A percentile compares a stretch with the other conserved stretches of the same genome.
Evolutionary conservation across 176 grass and related monocot genomes (phyloP).

Genomic region (Dactylis glomerata): DNA sequence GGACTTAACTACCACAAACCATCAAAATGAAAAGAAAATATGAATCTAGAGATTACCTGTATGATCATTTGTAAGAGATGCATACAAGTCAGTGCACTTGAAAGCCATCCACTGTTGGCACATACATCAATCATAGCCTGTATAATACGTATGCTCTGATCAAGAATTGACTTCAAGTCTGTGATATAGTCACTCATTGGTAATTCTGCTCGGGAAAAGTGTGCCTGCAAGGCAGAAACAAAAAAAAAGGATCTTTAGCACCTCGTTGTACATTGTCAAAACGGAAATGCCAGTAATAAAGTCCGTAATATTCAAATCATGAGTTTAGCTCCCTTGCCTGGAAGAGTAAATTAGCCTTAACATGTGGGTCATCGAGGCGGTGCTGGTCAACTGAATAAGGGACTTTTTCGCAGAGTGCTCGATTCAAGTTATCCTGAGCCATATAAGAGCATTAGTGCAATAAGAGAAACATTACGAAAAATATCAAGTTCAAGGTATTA

Average conservation of each 20-base stretch:
- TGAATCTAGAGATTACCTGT: constrained; percentile 57
- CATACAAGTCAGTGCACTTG: constrained; percentile 90
- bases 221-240: constrained; percentile 65
- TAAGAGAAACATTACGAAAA: constrained; percentile 16
- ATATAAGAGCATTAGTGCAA: constrained; percentile 33
- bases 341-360: constrained; percentile 98
- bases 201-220: constrained; percentile 87
- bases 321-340: constrained; percentile 53
- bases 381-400: constrained; percentile 76
- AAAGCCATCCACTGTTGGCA: constrained; percentile 97
- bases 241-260: constrained; percentile 1
- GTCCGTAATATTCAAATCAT: constrained; percentile 12
- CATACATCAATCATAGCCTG: constrained; percentile 98
- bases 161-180: constrained; percentile 98
- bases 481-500: constrained; percentile 3
- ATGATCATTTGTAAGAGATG: constrained; percentile 97
- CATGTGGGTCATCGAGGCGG: constrained; percentile 91
- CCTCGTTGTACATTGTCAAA: constrained; percentile 7
- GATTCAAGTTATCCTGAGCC: constrained; percentile 84
- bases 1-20: neutral
- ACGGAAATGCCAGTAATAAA: constrained; percentile 6
- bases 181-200: constrained; percentile 86
- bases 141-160: constrained; percentile 97
- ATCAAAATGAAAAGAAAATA: constrained; percentile 3
- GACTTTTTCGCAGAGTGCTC: constrained; percentile 70